Base-by-base conservation (phyloP, 768 basidiomycete species). In the Lactarius hengduanensis region DNA sequence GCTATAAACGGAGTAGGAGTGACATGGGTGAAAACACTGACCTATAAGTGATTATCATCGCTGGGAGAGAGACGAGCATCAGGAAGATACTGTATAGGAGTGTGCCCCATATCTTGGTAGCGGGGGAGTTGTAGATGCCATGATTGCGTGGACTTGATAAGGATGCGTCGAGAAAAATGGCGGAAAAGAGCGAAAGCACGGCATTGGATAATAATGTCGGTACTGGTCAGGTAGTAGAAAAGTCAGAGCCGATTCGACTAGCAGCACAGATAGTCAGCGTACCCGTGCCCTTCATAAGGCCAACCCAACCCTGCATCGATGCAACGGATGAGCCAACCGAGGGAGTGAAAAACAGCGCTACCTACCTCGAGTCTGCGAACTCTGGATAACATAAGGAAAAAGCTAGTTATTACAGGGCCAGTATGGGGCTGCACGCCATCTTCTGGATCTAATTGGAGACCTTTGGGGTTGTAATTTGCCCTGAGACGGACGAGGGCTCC, bases 381-480 rank as follows among this genome's bases (percentile, higher is more conserved):
- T 56, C 92, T 82, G 57, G 68, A 72, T 68, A 91, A 74, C 91
- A 94, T 94, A 20, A 80, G 84, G 70, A 91, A 83, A 77, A 87
- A 92, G 4, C 88, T 86, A 18, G 83, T 84, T 63, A 94, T 82
- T n/a, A 91, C 82, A 65, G 92, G 92, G 6, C 80, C 79, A 5
- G 90, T 88, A 71, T 91, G 86, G 0, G 90, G 85, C 74, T 87
- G 82, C n/a, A 84, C 88, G 57, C 82, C 86, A 38, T 89, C 91
- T 73, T 92, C 91, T 36, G 82, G 78, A 75, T 93, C 92, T 47
- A 94, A 81, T 61, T 88, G 90, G 47, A 94, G 85, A 41, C 89
- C 90, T 75, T 89, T 90, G 2, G 92, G 92, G 72, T 90, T 91
- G 79, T 90, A 94, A 73, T 94, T 92, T 36, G 90, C 90, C 76